Evolutionary conservation across 345 rosid species (phyloP).

Genomic region (Eucalyptus curtisii): DNA sequence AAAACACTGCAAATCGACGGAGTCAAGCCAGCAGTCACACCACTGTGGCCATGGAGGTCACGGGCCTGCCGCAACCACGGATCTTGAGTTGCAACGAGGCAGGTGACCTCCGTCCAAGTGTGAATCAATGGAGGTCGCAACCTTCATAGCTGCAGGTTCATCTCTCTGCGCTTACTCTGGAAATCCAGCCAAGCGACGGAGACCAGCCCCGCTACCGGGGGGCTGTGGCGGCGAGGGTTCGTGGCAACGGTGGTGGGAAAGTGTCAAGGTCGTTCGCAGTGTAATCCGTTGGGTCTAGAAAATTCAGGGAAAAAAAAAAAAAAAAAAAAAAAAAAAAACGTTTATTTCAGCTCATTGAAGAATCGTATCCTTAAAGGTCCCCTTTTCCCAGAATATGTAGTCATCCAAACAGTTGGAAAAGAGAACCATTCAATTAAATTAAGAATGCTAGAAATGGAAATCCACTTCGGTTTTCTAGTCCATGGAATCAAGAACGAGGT

Average conservation of each 20-base stretch:
- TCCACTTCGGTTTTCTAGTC: neutral
- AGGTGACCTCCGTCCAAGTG: neutral
- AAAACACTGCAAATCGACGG: neutral
- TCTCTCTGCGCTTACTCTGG: neutral
- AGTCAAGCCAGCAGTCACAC: neutral
- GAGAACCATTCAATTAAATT: neutral
- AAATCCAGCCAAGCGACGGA: neutral
- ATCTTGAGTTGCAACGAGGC: neutral
- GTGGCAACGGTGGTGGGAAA: neutral
- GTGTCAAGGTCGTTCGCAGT: neutral
- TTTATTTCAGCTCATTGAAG: neutral
- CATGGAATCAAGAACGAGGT: neutral
- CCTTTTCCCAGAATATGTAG: neutral
- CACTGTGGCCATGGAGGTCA: neutral
- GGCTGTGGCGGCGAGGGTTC: neutral
- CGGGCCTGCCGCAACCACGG: neutral
- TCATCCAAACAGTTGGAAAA: neutral
- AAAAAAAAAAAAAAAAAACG: neutral
- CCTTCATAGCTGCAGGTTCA: neutral
- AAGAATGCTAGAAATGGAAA: neutral
- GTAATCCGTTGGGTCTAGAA: neutral
- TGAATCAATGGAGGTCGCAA: neutral
- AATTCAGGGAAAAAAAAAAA: no score
- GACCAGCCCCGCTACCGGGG: neutral
- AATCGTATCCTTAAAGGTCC: neutral